Evolutionary conservation across 352 stramenopile genomes (phyloP), one percentile per base, ranked within the genome.

Genomic region (Phytophthora chlamydospora): DNA sequence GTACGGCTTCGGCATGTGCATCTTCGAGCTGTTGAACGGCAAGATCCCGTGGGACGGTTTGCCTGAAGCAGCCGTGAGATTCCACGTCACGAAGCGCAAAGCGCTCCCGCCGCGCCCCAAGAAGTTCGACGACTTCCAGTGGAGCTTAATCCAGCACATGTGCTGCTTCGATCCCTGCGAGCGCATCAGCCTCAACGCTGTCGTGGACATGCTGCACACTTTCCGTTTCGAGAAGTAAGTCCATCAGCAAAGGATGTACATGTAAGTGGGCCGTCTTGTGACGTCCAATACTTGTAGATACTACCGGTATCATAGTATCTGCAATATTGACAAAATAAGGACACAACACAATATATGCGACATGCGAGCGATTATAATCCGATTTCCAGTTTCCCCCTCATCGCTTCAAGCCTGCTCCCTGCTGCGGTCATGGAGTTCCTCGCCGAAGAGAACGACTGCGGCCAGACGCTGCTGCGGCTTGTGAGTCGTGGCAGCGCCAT

Each of bases 371-470:
- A 29, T 29, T 29, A 29, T 3, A 6, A 6, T 0, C 4, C 24
- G 21, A 1, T 6, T 29, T 29, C 3, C 24, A 29, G 42, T 24
- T 49, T 49, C 42, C 42, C 42, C 42, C 40, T 35, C 21, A 70
- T 57, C 47, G 49, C 62, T 71, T 71, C 58, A 66, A 69, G 40
- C 36, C 42, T 61, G 29, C 3, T 29, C 6, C 32, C 24, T 44
- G 36, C 44, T 17, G 29, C 13, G 27, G 36, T 21, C 9, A 95
- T 96, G 86, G 89, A 93, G 76, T 93, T 96, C 54, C 83, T 97
- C 44, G 86, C 86, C 5, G 82, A 96, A 54, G 89, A 98, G 56
- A 98, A 98, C 62, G 81, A 98, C 57, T 98, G 96, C 83, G 96
- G 95, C 0, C 90, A 97, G 79, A 98, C 93, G 61, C 80, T 98